phyloP scores from a whole-genome alignment of 495 filamentous ascomycete genomes.

The Geopyxis carbonaria region DNA sequence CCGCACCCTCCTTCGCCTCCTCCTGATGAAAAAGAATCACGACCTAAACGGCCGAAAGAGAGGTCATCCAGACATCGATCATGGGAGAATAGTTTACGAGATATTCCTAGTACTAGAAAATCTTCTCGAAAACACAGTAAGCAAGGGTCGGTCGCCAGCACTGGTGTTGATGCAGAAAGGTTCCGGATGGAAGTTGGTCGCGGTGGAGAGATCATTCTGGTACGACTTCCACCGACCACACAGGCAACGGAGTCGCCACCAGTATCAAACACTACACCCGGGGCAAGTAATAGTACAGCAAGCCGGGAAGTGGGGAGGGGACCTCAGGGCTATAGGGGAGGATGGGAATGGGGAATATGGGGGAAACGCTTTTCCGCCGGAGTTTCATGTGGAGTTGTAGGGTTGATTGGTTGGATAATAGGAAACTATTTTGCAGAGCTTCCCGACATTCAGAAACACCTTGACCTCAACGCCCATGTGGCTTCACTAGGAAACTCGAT shows the following conservation, averaged over 20 bases:
- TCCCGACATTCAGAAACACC: conserved; percentile 54
- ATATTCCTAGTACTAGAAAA: no score
- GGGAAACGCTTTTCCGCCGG: conserved; percentile 50
- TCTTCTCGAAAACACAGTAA: no score
- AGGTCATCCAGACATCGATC: no score
- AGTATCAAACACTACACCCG: neutral
- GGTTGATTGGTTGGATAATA: conserved; percentile 47
- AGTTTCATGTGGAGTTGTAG: conserved; percentile 53
- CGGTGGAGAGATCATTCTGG: conserved; percentile 6
- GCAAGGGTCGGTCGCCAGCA: no score
- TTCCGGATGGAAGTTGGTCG: conserved; percentile 5
- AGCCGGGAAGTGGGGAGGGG: no score
- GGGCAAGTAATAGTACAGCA: no score
- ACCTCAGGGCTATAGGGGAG: conserved; percentile 7
- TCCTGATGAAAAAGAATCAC: no score
- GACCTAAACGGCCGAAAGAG: no score
- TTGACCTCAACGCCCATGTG: conserved; percentile 46
- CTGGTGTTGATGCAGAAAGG: no score
- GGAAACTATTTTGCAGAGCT: conserved; percentile 63
- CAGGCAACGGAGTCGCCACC: neutral
- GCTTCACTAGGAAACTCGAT: conserved; percentile 56
- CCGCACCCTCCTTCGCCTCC: no score
- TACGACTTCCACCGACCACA: neutral
- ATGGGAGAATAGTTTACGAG: no score
- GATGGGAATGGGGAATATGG: conserved; percentile 20